Conservation (phyloP, 148 eudicot species). For the Euryodendron excelsum region DNA sequence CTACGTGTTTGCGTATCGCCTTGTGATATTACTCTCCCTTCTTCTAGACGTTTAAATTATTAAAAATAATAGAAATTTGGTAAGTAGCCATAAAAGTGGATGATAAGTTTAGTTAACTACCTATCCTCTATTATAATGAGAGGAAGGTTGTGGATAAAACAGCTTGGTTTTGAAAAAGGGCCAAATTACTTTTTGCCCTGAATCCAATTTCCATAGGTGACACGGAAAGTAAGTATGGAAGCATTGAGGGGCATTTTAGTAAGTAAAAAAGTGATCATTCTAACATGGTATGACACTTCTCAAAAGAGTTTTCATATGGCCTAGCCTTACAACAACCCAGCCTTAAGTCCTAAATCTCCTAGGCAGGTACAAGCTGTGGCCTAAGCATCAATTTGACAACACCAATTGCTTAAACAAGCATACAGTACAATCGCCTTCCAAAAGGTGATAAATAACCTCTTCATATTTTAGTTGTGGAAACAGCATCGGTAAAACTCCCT, state of each 20-base stretch:
- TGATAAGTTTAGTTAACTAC: background rate
- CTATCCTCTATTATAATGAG: background rate
- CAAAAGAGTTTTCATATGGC: background rate
- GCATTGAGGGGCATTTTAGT: too few relatives aligned
- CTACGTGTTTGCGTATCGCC: background rate
- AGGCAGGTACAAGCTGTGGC: background rate
- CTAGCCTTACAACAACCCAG: background rate
- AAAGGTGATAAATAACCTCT: background rate
- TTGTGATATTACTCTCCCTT: background rate
- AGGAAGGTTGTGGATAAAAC: background rate
- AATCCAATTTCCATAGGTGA: too few relatives aligned
- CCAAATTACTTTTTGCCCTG: background rate
- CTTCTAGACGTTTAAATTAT: background rate
- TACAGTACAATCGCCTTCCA: background rate
- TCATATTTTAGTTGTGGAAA: background rate
- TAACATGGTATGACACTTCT: background rate
- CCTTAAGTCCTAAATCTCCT: background rate
- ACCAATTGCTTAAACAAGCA: background rate
- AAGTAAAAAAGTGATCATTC: background rate
- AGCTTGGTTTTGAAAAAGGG: background rate
- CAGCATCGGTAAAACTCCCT: background rate
- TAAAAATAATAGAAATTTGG: background rate
- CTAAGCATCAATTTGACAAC: background rate
- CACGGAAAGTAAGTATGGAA: too few relatives aligned
- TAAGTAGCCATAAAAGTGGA: background rate